Percentiles rank a stretch among this genome's conserved stretches.
These are phyloP conservation scores for Leptographium wingfieldii DNA, from an alignment of 2,329 filamentous ascomycete genomes.

Conservation along the genomic window DNA sequence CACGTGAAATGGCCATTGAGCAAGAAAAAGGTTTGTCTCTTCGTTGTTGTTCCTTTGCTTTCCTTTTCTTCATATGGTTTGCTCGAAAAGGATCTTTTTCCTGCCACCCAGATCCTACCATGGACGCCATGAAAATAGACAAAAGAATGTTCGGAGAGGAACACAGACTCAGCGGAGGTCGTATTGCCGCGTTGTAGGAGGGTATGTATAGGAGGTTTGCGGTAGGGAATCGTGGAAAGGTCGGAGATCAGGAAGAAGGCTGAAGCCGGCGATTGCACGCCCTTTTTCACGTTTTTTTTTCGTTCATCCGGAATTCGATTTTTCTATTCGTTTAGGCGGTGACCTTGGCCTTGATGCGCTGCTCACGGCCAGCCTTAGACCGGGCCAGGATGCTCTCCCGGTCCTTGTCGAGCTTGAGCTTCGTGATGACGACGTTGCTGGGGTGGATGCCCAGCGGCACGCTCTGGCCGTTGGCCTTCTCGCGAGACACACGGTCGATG, in stretches of 20 bases:
- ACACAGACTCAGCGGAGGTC: not conserved
- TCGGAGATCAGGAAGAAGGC: not conserved
- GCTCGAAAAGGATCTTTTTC: constrained; percentile 8
- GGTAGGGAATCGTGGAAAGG: not conserved
- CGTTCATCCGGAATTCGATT: constrained; percentile 1
- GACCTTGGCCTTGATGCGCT: constrained; percentile 58
- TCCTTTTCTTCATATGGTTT: constrained; percentile 4
- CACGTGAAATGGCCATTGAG: constrained; percentile 62
- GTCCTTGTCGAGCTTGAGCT: constrained; percentile 97
- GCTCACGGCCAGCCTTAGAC: constrained; percentile 69
- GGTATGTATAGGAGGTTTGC: not conserved
- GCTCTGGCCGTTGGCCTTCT: constrained; percentile 95
- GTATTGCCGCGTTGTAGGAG: not conserved
- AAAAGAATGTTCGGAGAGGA: not conserved
- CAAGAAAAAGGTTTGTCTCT: constrained; percentile 22
- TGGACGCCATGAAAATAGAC: constrained; percentile 10
- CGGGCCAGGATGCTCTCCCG: constrained; percentile 79
- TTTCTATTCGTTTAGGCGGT: constrained; percentile 24
- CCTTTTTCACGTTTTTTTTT: not conserved
- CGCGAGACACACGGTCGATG: constrained; percentile 90
- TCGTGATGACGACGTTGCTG: constrained; percentile 96
- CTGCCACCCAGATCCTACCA: constrained; percentile 8
- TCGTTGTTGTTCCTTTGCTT: constrained; percentile 19
- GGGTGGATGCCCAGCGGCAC: constrained; percentile 90
- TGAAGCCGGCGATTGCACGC: not conserved